Conservation (phyloP, 192 early-diverging fungal genomes). For the Coemansia sp. region DNA sequence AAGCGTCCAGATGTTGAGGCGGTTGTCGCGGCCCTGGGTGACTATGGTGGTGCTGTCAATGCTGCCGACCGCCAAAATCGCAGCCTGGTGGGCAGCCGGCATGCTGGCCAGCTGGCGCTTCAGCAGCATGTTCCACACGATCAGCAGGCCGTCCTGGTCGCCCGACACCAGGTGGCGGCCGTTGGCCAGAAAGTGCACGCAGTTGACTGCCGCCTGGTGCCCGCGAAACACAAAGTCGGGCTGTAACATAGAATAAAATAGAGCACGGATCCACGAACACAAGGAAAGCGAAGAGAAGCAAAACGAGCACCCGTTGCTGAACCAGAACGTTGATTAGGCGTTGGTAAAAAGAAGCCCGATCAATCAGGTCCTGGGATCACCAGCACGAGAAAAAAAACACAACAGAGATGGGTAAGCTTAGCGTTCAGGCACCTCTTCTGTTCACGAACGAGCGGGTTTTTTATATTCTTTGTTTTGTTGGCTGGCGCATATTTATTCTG, state of each 20-base stretch:
- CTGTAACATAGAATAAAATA: conserved; percentile 1
- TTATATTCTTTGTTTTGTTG: background rate
- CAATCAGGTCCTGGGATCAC: too few relatives aligned
- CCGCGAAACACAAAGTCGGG: conserved; percentile 48
- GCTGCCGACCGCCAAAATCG: conserved; percentile 25
- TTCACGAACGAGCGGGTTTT: background rate
- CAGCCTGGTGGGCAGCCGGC: conserved; percentile 16
- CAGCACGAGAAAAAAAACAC: background rate
- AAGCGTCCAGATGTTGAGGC: conserved; percentile 31
- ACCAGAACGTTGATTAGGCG: too few relatives aligned
- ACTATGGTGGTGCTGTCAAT: conserved; percentile 16
- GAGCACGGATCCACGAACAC: too few relatives aligned
- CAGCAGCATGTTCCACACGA: conserved; percentile 50
- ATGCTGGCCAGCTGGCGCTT: conserved; percentile 25
- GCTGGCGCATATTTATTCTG: background rate
- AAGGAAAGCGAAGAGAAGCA: too few relatives aligned
- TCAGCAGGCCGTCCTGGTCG: conserved; percentile 41
- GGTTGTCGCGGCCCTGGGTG: conserved; percentile 50
- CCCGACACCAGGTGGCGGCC: conserved; percentile 38
- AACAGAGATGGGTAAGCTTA: background rate
- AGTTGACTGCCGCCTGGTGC: conserved; percentile 46
- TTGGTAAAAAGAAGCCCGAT: too few relatives aligned
- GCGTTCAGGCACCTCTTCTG: too few relatives aligned
- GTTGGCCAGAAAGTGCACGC: conserved; percentile 40
- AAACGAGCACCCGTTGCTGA: too few relatives aligned